These are phyloP conservation scores for Pyricularia sp. DNA, from an alignment of 2,329 filamentous ascomycete genomes.

Conservation along the genomic window DNA sequence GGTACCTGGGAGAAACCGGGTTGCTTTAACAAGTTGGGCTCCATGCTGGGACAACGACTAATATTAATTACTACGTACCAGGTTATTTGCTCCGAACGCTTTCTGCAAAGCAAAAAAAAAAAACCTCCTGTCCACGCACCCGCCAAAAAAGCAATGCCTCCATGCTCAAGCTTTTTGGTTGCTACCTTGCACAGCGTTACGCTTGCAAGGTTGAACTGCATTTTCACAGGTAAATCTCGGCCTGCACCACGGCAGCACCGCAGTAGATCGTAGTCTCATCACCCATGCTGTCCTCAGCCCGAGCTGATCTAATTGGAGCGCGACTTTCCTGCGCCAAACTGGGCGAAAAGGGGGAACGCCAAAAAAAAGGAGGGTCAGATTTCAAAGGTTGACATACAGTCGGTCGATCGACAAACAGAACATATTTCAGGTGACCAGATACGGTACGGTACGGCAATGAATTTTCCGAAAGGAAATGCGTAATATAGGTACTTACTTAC, in stretches of 20 bases:
- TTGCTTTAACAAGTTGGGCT: too few species aligned
- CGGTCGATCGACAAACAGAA: neutral
- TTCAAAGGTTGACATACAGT: neutral
- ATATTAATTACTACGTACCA: neutral
- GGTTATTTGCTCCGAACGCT: neutral
- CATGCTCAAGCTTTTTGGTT: neutral
- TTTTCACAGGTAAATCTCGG: neutral
- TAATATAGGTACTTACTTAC: too few species aligned
- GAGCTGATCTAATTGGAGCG: neutral
- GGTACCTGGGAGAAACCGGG: neutral
- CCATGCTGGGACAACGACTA: neutral
- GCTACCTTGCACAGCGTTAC: neutral
- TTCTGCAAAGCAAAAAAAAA: neutral
- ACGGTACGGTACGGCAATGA: neutral
- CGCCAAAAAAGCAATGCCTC: neutral
- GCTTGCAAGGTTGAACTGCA: neutral
- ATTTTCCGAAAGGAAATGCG: neutral
- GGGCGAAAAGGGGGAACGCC: neutral
- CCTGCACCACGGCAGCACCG: neutral
- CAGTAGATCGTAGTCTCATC: neutral
- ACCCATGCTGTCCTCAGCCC: neutral
- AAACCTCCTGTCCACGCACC: neutral
- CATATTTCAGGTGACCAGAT: neutral
- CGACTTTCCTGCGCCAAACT: neutral
- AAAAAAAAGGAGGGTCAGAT: neutral